These are phyloP conservation scores for Globisporangium mamillatum DNA, from an alignment of 352 stramenopile species.

Conservation along the genomic window DNA sequence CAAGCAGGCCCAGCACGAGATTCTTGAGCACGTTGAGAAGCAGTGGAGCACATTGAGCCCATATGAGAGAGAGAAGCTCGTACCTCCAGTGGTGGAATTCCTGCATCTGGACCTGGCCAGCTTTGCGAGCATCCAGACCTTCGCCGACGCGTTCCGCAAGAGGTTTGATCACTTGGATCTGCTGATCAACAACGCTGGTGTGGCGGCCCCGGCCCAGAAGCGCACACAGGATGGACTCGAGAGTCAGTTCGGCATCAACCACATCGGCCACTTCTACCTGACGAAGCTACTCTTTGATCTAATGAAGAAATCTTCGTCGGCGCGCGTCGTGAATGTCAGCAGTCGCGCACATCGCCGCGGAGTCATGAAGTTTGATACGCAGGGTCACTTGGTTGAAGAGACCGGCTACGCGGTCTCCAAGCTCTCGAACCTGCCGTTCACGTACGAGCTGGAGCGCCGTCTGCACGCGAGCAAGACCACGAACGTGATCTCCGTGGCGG, in stretches of 20 bases:
- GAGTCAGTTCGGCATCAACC: constrained; percentile 46
- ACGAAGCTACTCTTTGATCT: constrained; percentile 39
- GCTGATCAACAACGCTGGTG: constrained; percentile 35
- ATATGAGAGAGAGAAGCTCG: neutral
- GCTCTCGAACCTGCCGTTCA: constrained; percentile 50
- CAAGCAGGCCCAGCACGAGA: constrained; percentile 24
- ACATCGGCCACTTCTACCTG: constrained; percentile 51
- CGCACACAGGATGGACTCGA: constrained; percentile 26
- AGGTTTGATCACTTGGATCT: constrained; percentile 24
- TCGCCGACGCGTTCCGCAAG: constrained; percentile 18
- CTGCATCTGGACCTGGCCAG: constrained; percentile 20
- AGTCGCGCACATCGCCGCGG: constrained; percentile 35
- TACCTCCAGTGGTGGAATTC: constrained; percentile 15
- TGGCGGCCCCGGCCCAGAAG: constrained; percentile 9
- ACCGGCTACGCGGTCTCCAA: constrained; percentile 44
- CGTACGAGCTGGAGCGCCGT: constrained; percentile 41
- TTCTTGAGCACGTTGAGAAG: constrained; percentile 13
- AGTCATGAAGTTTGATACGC: constrained; percentile 22
- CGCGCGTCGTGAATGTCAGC: constrained; percentile 42
- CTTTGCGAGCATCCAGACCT: constrained; percentile 21
- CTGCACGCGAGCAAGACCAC: constrained; percentile 17
- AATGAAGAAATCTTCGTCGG: constrained; percentile 17
- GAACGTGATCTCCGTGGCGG: constrained; percentile 37
- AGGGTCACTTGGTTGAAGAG: constrained; percentile 25
- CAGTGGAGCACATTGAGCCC: neutral